These are phyloP conservation scores for Colletotrichum somersetense DNA, from an alignment of 2,329 filamentous ascomycete species.

Conservation along the genomic window DNA sequence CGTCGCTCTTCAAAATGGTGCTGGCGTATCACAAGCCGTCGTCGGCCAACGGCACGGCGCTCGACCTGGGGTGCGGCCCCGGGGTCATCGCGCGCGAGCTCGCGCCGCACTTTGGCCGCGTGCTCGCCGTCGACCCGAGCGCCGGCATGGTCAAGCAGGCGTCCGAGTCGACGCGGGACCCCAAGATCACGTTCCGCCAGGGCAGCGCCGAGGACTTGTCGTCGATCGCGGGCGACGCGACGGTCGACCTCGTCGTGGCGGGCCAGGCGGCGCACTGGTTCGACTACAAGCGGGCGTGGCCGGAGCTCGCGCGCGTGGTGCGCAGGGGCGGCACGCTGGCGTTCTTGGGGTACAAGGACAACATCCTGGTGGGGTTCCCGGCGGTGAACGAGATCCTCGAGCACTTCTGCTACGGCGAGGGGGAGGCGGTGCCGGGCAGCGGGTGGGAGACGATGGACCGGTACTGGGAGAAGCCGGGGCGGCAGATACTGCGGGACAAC, in stretches of 20 bases:
- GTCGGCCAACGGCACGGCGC: slow-evolving; percentile 49
- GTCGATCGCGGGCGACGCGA: slow-evolving; percentile 59
- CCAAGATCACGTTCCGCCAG: slow-evolving; percentile 63
- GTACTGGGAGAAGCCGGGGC: slow-evolving; percentile 73
- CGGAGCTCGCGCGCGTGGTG: slow-evolving; percentile 66
- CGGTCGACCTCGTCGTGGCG: slow-evolving; percentile 64
- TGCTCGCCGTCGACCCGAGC: slow-evolving; percentile 69
- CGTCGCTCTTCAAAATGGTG: slow-evolving; percentile 65
- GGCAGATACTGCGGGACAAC: slow-evolving; percentile 65
- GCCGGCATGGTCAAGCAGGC: slow-evolving; percentile 68
- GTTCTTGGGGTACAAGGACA: slow-evolving; percentile 76
- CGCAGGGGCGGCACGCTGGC: slow-evolving; percentile 69
- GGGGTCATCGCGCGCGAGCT: slow-evolving; percentile 69
- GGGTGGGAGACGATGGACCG: slow-evolving; percentile 64
- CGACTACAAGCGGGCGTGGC: slow-evolving; percentile 67
- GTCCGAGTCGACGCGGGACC: slow-evolving; percentile 52
- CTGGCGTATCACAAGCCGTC: slow-evolving; percentile 64
- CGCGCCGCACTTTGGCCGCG: slow-evolving; percentile 62
- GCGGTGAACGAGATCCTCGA: slow-evolving; percentile 66
- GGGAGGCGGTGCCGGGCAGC: slow-evolving; percentile 57
- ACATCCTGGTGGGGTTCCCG: slow-evolving; percentile 67
- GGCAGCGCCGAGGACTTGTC: slow-evolving; percentile 66
- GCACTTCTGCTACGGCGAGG: slow-evolving; percentile 66
- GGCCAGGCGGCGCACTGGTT: slow-evolving; percentile 77
- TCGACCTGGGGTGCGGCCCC: slow-evolving; percentile 76